Percentiles rank a stretch among this genome's conserved stretches.
These are phyloP conservation scores for Melanomma pulvis-pyrius DNA, from an alignment of 495 filamentous ascomycete genomes.

Conservation along the genomic window DNA sequence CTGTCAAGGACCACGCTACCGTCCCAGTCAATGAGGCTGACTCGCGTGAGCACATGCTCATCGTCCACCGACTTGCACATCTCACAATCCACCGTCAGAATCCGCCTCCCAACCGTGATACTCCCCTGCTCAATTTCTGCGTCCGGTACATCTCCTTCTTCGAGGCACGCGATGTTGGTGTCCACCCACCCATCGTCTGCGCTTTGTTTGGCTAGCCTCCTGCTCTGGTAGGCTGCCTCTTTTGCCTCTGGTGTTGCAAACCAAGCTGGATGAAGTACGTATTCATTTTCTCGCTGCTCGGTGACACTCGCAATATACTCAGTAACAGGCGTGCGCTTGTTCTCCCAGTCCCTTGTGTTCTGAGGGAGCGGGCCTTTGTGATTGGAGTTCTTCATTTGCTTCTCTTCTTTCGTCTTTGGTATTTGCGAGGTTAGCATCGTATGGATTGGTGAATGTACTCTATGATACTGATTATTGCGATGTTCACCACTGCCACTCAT, in stretches of 20 bases:
- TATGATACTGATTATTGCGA: constrained; percentile 62
- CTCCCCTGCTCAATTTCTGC: constrained; percentile 75
- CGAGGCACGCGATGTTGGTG: constrained; percentile 65
- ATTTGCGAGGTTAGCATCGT: constrained; percentile 75
- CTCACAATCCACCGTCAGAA: constrained; percentile 89
- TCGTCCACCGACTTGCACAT: constrained; percentile 85
- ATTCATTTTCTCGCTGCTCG: constrained; percentile 81
- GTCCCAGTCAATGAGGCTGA: constrained; percentile 86
- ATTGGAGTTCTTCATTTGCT: constrained; percentile 47
- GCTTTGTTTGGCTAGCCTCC: constrained; percentile 50
- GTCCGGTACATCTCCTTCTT: constrained; percentile 68
- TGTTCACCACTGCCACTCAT: constrained; percentile 78
- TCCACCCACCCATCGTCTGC: constrained; percentile 79
- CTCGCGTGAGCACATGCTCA: constrained; percentile 78
- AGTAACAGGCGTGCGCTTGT: constrained; percentile 76
- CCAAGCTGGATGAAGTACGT: constrained; percentile 74
- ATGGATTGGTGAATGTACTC: constrained; percentile 80
- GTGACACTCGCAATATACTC: constrained; percentile 69
- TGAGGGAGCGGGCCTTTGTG: constrained; percentile 60
- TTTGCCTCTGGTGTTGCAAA: constrained; percentile 51
- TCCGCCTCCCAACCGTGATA: constrained; percentile 77
- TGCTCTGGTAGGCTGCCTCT: constrained; percentile 51
- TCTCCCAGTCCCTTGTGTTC: constrained; percentile 62
- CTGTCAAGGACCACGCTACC: constrained; percentile 81
- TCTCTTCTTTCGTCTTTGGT: constrained; percentile 63